Percentiles rank a stretch among this genome's conserved stretches.
Conservation (phyloP, 495 filamentous ascomycete species). For the Pyrenula massariospora region DNA sequence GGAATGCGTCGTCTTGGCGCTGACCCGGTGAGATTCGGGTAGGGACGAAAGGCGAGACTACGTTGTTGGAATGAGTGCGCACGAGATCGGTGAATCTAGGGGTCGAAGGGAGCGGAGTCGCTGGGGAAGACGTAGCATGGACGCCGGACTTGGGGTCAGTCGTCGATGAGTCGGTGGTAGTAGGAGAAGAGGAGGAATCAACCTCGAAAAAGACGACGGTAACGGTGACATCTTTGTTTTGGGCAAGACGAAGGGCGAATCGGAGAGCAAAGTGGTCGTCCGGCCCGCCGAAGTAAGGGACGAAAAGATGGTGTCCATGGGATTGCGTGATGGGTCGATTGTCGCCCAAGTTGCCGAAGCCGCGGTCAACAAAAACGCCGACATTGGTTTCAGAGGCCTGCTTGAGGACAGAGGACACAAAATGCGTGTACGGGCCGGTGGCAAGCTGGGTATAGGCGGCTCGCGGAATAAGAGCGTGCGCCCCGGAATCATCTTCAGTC, state of each 20-base stretch:
- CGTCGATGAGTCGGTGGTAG: neutral
- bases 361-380: slow-evolving; percentile 75
- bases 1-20: slow-evolving; percentile 34
- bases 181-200: neutral
- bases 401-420: slow-evolving; percentile 52
- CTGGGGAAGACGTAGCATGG: slow-evolving; percentile 1
- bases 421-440: slow-evolving; percentile 45
- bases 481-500: slow-evolving; percentile 39
- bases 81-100: neutral
- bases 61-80: neutral
- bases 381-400: slow-evolving; percentile 40
- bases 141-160: neutral
- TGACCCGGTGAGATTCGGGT: neutral
- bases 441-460: slow-evolving; percentile 19
- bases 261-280: slow-evolving; percentile 77
- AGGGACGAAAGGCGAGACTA: neutral
- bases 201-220: slow-evolving; percentile 35
- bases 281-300: slow-evolving; percentile 75
- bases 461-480: slow-evolving; percentile 10
- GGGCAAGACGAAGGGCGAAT: slow-evolving; percentile 69
- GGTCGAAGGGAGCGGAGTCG: neutral
- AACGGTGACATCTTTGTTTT: slow-evolving; percentile 64
- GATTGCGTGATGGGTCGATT: slow-evolving; percentile 35
- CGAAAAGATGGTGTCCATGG: slow-evolving; percentile 73
- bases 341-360: slow-evolving; percentile 44